Evolutionary conservation across 495 filamentous ascomycete genomes (phyloP), one percentile per base, ranked within the genome.

Genomic region (Penicillium maclennaniae): DNA sequence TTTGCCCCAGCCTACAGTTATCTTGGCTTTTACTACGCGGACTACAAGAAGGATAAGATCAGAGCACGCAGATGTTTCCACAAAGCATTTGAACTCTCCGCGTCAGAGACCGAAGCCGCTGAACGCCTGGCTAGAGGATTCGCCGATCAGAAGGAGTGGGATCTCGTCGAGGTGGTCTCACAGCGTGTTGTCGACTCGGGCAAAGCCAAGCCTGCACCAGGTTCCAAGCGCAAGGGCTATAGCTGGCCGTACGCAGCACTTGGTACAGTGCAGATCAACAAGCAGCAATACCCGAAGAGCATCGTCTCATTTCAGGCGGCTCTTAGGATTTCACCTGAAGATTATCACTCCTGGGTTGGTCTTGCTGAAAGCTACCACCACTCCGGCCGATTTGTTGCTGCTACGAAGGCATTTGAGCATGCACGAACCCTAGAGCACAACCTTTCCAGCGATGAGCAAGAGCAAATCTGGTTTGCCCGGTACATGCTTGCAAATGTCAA

Each of bases 171-270:
- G 70, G 83, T 89, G 7, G 83, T 97, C 27, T 86, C 93, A 12
- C 90, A 92, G 65, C 82, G 93, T 46, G 92, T 96, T 0, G 84
- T 96, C 2, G 91, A 97, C 49, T 96, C 92, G 5, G 95, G 95
- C 50, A 91, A 89, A 63, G 86, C 88, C 42, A 87, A 86, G 61
- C 88, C 91, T 39, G 81, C 91, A 10, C 93, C 95, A 19, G 93
- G 93, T 6, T 95, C 91, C 7, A 95, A 92, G 71, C 85, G 85
- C 61, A 92, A 87, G 65, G 89, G 87, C 5, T 81, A 91, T 53
- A 97, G 93, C 72, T 99, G 93, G 93, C 93, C 93, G 8, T 91
- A 88, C 61, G 89, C 92, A n/a, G 91, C 95, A 1, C 78, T 99
- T 4, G 93, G 93, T 31, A 88, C 96, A n/a, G 93, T 95, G 0